Base-by-base conservation (phyloP, 306 rosid species). In the Lathyrus sativus region DNA sequence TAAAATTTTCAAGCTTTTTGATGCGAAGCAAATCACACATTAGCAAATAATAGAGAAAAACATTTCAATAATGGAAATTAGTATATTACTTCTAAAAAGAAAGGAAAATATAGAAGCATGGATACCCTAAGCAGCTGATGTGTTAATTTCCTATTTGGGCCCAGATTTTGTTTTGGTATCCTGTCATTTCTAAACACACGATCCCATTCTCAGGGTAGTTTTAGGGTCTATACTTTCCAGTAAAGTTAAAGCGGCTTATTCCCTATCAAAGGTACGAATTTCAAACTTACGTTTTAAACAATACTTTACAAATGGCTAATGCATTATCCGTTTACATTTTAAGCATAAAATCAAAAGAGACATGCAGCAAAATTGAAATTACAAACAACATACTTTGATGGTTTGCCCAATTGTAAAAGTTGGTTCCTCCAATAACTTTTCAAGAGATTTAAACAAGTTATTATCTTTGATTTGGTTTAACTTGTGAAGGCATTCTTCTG, bases 381-480 rank as follows among this genome's bases (percentile, higher is more conserved):
- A 46, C 29, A 67, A 54, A 78, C 26, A 70, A 70, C 95, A 53
- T 80, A 90, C 99, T 80, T 81, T 80, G 48, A 75, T 79, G 72
- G 79, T 80, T 66, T 45, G 76, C 39, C 85, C 80, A 43, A 57
- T 72, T 31, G 18, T 59, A 57, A 81, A 77, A 72, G 74, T 53
- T 67, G 70, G 79, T 39, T 78, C 85, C 57, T 88, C 92, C 78
- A 93, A 78, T 61, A 93, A 73, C 13, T 58, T 64, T 73, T 79
- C 91, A 74, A 93, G 82, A 15, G 71, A 81, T 41, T 85, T 81
- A 72, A 90, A 90, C 68, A 88, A 48, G 59, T 72, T 84, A 67
- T 86, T 85, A 73, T 85, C 97, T 79, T 88, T 90, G 79, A 84
- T 82, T 63, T 85, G 71, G 78, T 90, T 79, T 74, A 93, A 77